phyloP scores from a whole-genome alignment of 768 basidiomycete genomes.

The Lactarius psammicola region DNA sequence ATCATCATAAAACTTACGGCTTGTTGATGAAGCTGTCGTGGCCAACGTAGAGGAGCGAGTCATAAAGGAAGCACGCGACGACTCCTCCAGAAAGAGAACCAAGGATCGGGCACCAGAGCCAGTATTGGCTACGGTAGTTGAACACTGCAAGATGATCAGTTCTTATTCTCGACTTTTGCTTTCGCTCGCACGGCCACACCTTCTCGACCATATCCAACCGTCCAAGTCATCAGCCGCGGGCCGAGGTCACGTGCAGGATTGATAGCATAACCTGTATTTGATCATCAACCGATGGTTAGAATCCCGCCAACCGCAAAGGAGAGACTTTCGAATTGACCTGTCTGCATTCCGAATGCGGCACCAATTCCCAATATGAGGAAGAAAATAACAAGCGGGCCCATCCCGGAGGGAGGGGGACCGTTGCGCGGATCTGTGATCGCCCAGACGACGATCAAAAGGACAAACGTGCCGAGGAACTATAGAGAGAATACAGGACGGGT shows the following conservation, averaged over 20 bases:
- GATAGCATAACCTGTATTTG: constrained; percentile 48
- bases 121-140: constrained; percentile 56
- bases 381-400: constrained; percentile 56
- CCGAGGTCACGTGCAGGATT: constrained; percentile 74
- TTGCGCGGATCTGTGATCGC: constrained; percentile 54
- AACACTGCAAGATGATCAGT: constrained; percentile 33
- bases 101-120: constrained; percentile 66
- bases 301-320: not conserved
- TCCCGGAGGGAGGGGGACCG: constrained; percentile 46
- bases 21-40: constrained; percentile 52
- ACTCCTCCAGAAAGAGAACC: constrained; percentile 59
- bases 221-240: constrained; percentile 61
- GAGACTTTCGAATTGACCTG: constrained; percentile 30
- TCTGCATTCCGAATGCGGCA: constrained; percentile 57
- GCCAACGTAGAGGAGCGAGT: constrained; percentile 56
- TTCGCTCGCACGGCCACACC: constrained; percentile 33
- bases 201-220: constrained; percentile 63
- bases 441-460: constrained; percentile 54
- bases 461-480: constrained; percentile 53
- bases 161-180: not conserved
- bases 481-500: not conserved
- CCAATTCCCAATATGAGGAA: constrained; percentile 57
- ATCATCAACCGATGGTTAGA: not conserved
- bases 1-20: constrained; percentile 43
- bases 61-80: constrained; percentile 54